Evolutionary conservation across 192 early-diverging fungal species (phyloP).

Genomic region (Backusella circina): DNA sequence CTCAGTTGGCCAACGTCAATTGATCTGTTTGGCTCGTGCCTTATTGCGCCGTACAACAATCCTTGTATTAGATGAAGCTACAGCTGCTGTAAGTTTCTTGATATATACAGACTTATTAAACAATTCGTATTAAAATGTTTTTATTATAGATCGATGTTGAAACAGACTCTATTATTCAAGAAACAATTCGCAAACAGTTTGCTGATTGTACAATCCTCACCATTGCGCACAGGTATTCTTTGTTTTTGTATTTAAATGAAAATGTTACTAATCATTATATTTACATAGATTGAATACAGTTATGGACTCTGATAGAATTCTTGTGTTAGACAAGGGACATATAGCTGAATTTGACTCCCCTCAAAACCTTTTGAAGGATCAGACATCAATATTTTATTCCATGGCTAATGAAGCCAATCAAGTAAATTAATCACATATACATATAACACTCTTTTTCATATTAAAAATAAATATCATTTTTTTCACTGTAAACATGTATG

Average conservation of each 20-base stretch:
- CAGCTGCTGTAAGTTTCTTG: constrained; percentile 52
- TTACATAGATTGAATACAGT: constrained; percentile 83
- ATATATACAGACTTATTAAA: background rate
- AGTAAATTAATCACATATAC: background rate
- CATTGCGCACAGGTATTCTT: constrained; percentile 82
- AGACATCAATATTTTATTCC: constrained; percentile 38
- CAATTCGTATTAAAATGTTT: background rate
- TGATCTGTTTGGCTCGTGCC: constrained; percentile 62
- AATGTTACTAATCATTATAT: too few species aligned
- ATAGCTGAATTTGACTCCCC: constrained; percentile 76
- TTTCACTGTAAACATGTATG: background rate
- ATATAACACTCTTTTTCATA: background rate
- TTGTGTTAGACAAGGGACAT: constrained; percentile 71
- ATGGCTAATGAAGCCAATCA: constrained; percentile 44
- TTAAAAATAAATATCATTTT: background rate
- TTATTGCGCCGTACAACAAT: constrained; percentile 68
- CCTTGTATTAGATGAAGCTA: constrained; percentile 86
- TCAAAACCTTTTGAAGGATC: constrained; percentile 45
- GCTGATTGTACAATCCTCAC: constrained; percentile 71
- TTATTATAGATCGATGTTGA: constrained; percentile 42
- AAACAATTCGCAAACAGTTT: constrained; percentile 72
- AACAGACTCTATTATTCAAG: constrained; percentile 69
- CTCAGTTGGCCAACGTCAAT: constrained; percentile 75
- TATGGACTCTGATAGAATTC: constrained; percentile 60
- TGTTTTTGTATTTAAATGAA: too few species aligned